These are phyloP conservation scores for Cordyceps militaris DNA, from an alignment of 2,329 filamentous ascomycete genomes.

Conservation along the genomic window DNA sequence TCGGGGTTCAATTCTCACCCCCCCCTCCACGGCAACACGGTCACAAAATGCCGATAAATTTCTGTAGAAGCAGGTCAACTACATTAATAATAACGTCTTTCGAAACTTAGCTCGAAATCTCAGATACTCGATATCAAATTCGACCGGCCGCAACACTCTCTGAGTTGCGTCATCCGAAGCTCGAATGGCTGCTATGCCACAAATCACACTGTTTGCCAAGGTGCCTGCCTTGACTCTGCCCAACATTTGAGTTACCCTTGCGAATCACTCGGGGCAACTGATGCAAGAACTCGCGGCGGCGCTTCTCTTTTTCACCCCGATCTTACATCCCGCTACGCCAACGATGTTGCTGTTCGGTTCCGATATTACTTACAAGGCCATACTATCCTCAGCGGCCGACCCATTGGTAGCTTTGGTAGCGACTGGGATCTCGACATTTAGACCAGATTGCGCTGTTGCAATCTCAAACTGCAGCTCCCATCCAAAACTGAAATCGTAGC, in stretches of 20 bases:
- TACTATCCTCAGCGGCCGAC: slow-evolving; percentile 29
- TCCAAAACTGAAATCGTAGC: slow-evolving; percentile 37
- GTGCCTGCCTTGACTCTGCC: no score
- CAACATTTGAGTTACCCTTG: no score
- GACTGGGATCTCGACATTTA: slow-evolving; percentile 31
- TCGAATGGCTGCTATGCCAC: no score
- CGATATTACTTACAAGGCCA: slow-evolving; percentile 38
- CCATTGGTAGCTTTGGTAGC: slow-evolving; percentile 31
- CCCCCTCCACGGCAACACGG: no score
- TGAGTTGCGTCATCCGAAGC: no score
- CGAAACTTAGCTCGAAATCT: no score
- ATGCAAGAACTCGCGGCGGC: not conserved
- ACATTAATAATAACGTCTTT: no score
- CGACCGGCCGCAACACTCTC: no score
- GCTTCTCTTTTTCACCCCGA: slow-evolving; percentile 11
- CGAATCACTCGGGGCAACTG: not conserved
- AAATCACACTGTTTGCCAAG: no score
- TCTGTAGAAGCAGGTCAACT: no score
- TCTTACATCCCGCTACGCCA: slow-evolving; percentile 25
- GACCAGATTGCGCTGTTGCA: slow-evolving; percentile 35
- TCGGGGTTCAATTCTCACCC: not conserved
- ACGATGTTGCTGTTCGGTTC: slow-evolving; percentile 33
- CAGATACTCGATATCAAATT: no score
- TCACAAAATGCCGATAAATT: no score
- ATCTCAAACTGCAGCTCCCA: slow-evolving; percentile 38